Conservation (phyloP, 1,284 basidiomycete genomes). For the Violaceomyces palustris region DNA sequence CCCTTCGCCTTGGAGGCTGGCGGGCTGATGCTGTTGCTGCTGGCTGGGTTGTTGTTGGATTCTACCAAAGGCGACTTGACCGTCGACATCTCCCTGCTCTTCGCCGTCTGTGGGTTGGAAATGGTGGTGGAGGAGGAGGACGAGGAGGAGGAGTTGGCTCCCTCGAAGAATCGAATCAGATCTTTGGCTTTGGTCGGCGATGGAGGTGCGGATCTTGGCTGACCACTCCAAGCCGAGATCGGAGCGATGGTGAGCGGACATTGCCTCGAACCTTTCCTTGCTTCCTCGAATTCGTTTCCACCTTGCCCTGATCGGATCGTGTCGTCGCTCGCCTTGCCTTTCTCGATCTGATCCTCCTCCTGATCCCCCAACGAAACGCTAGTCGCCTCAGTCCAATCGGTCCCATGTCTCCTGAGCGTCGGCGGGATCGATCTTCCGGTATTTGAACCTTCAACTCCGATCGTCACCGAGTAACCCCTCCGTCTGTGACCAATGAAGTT, state of each 20-base stretch:
- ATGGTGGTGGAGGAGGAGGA: conserved; percentile 14
- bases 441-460: not conserved
- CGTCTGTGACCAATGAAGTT: not conserved
- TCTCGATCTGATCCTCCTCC: conserved; percentile 8
- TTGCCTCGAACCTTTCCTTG: not conserved
- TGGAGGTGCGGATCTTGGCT: conserved; percentile 3
- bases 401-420: conserved; percentile 3
- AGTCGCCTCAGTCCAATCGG: conserved; percentile 23
- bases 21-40: not conserved
- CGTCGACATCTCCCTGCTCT: conserved; percentile 11
- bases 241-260: not conserved
- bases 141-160: conserved; percentile 9
- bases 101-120: not conserved
- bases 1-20: not conserved
- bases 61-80: conserved; percentile 1
- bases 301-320: not conserved
- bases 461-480: not conserved
- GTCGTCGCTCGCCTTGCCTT: not conserved
- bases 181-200: conserved; percentile 41
- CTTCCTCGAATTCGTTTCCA: not conserved
- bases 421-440: not conserved
- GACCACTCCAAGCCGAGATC: not conserved
- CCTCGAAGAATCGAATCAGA: conserved; percentile 37
- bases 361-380: conserved; percentile 23
- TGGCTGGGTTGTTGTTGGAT: not conserved